These are phyloP conservation scores for Cicer chorassanicum DNA, from an alignment of 306 rosid species.

Conservation along the genomic window DNA sequence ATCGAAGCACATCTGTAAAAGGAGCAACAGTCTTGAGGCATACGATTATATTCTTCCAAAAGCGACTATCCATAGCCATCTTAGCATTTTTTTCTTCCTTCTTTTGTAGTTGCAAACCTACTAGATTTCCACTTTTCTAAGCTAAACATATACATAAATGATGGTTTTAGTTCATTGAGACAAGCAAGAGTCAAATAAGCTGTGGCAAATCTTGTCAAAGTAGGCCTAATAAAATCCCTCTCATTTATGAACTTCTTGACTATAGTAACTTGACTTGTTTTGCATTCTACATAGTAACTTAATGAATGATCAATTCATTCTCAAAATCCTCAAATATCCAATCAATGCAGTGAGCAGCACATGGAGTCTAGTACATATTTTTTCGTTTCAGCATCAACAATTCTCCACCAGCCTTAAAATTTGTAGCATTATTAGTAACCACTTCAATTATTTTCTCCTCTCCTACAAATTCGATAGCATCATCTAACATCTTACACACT, in stretches of 20 bases:
- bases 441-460: too few relatives aligned
- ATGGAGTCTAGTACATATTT: background rate
- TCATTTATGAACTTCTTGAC: background rate
- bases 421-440: background rate
- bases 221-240: background rate
- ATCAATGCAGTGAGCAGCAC: background rate
- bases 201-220: background rate
- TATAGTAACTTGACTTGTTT: background rate
- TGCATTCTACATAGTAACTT: background rate
- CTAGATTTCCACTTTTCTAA: background rate
- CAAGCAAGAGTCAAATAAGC: background rate
- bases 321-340: background rate
- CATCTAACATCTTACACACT: background rate
- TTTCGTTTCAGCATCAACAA: background rate
- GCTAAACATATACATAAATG: background rate
- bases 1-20: background rate
- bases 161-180: background rate
- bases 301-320: background rate
- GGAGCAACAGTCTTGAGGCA: background rate
- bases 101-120: background rate
- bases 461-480: background rate
- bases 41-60: background rate
- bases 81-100: background rate
- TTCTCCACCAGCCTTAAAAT: background rate
- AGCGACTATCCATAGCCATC: too few relatives aligned